phyloP scores from a whole-genome alignment of 331 rosid species.

The Stylosanthes scabra region DNA sequence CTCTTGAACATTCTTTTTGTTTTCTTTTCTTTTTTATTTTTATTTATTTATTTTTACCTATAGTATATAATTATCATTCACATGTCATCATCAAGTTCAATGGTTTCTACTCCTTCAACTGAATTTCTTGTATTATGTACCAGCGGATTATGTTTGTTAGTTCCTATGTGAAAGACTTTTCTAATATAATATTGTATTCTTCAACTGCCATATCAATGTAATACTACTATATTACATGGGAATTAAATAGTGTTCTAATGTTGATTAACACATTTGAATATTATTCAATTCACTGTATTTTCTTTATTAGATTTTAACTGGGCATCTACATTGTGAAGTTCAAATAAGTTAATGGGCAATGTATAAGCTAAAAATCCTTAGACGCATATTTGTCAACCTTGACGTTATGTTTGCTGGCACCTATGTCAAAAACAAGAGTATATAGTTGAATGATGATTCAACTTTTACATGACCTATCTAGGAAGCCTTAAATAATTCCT shows the following conservation, averaged over 20 bases:
- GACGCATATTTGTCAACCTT: not conserved
- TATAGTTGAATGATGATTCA: too few species aligned
- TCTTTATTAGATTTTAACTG: not conserved
- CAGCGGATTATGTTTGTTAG: conserved; percentile 6
- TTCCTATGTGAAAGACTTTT: not conserved
- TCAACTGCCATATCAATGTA: too few species aligned
- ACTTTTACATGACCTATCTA: too few species aligned
- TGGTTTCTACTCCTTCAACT: not conserved
- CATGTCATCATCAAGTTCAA: too few species aligned
- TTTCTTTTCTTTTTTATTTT: too few species aligned
- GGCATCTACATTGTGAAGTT: not conserved
- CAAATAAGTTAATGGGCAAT: too few species aligned
- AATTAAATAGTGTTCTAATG: not conserved
- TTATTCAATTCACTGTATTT: not conserved
- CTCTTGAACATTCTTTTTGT: not conserved
- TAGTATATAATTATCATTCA: not conserved
- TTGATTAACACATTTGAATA: not conserved
- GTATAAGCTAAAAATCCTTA: not conserved
- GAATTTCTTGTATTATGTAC: not conserved
- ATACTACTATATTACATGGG: too few species aligned
- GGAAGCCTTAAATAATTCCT: too few species aligned
- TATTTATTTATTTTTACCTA: not conserved
- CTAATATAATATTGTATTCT: not conserved
- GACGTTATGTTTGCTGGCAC: not conserved
- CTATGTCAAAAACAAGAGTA: too few species aligned